Conservation (phyloP, 129 eudicot genomes). For the Arctium lappa region DNA sequence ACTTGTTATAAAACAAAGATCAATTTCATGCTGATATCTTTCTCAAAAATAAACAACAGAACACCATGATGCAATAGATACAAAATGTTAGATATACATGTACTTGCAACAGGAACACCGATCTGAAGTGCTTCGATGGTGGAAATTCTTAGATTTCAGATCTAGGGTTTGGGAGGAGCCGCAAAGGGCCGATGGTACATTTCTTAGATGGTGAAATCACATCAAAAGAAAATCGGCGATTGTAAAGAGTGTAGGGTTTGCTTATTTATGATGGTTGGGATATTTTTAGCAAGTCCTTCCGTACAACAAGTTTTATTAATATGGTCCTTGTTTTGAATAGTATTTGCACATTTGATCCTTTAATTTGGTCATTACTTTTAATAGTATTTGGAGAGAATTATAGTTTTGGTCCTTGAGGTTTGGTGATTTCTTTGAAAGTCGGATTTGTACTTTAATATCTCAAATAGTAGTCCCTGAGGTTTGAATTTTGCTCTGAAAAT, state of each 20-base stretch:
- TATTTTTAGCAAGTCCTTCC: conserved; percentile 5
- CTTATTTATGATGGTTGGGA: not conserved
- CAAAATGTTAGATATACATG: not conserved
- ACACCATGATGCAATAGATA: not conserved
- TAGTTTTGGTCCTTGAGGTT: not conserved
- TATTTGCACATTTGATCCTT: not conserved
- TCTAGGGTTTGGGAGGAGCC: not conserved
- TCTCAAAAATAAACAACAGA: not conserved
- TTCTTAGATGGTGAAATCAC: conserved; percentile 3
- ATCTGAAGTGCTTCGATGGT: not conserved
- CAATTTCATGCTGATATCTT: not conserved
- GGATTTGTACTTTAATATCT: no score
- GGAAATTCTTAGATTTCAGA: not conserved
- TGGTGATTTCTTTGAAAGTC: no score
- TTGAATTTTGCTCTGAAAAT: no score
- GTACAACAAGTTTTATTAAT: not conserved
- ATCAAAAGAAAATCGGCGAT: conserved; percentile 18
- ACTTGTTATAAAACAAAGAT: not conserved
- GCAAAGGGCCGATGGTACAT: not conserved
- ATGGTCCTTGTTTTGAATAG: not conserved
- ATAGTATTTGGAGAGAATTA: not conserved
- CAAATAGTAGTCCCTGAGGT: no score
- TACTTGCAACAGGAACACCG: not conserved
- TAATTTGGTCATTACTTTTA: not conserved
- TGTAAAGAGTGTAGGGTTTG: conserved; percentile 22